Base-by-base conservation (phyloP, 306 rosid species). In the Begonia loranthoides region DNA sequence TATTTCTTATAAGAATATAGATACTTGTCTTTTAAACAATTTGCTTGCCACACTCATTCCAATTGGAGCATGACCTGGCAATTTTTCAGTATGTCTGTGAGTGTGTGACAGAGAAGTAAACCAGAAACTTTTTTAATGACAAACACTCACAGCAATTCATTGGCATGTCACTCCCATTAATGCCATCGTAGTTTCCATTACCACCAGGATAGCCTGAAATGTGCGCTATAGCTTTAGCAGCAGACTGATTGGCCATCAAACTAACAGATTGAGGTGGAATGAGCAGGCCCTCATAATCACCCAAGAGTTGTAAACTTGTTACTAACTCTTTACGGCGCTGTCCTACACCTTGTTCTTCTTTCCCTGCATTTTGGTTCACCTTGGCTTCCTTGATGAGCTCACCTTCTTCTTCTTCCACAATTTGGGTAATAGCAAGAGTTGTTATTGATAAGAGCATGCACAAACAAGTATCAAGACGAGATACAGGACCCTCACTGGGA, bases 371-470 rank as follows among this genome's bases (percentile, higher is more conserved):
- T 60, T 68, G 72, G 63, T 66, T 62, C 43, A 56, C 55, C 41
- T 82, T 78, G 48, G 65, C 65, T 71, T 77, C 87, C 73, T 84
- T 82, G 59, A 73, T 64, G 68, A 79, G 58, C 62, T 79, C 74
- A 58, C 80, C 71, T 72, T 89, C 95, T 66, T 89, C 97, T 75
- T 89, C 97, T 64, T 89, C 97, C 45, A 85, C 60, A 55, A 89
- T 72, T 50, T 60, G 59, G 51, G 90, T 57, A 10, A 89, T 76
- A 1, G 78, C 81, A 16, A 82, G 90, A 17, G 85, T 78, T 21
- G 87, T 68, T 52, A 82, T 66, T 68, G 90, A 76, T 72, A 89
- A 67, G 34, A 89, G 63, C 81, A 85, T 67, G 79, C 90, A 85
- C 68, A 89, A 61, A 67, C 97, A 68, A 47, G 90, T 82, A 70